phyloP scores from a whole-genome alignment of 805 yeast species.

The Candida mattraensis region DNA sequence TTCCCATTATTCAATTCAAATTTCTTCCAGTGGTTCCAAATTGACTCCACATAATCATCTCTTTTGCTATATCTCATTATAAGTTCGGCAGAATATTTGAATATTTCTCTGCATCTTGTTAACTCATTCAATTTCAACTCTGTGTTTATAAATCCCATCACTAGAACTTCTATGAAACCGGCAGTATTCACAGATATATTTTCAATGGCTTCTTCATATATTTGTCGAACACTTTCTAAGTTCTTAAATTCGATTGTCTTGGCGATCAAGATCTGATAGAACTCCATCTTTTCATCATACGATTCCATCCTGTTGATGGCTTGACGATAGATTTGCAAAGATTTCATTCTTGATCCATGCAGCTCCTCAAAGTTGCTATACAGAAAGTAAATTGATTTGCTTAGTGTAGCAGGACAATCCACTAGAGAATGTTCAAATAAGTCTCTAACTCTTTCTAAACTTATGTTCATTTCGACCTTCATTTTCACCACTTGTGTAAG shows the following conservation, averaged over 20 bases:
- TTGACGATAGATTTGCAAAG: constrained; percentile 47
- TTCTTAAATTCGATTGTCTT: constrained; percentile 43
- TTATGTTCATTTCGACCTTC: constrained; percentile 32
- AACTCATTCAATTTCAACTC: constrained; percentile 56
- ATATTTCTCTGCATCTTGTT: constrained; percentile 62
- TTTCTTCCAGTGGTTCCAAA: constrained; percentile 72
- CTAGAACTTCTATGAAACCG: constrained; percentile 39
- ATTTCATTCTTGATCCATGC: constrained; percentile 49
- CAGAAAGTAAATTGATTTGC: constrained; percentile 48
- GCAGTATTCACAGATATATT: constrained; percentile 26
- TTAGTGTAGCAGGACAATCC: constrained; percentile 47
- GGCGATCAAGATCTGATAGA: constrained; percentile 45
- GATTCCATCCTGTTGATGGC: constrained; percentile 38
- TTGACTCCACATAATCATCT: constrained; percentile 27
- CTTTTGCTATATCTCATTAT: constrained; percentile 33
- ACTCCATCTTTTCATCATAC: constrained; percentile 32
- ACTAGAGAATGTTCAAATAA: constrained; percentile 68
- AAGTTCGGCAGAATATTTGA: constrained; percentile 51
- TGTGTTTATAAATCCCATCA: constrained; percentile 53
- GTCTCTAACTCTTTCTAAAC: constrained; percentile 62
- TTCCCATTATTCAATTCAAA: constrained; percentile 75
- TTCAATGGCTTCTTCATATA: constrained; percentile 53
- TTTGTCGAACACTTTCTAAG: constrained; percentile 41
- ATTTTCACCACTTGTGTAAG: constrained; percentile 47
- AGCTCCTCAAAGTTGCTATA: constrained; percentile 65